A percentile compares a stretch with the other conserved stretches of the same genome.
phyloP scores from a whole-genome alignment of 2,329 filamentous ascomycete species.

The Tolypocladium endophyticum region DNA sequence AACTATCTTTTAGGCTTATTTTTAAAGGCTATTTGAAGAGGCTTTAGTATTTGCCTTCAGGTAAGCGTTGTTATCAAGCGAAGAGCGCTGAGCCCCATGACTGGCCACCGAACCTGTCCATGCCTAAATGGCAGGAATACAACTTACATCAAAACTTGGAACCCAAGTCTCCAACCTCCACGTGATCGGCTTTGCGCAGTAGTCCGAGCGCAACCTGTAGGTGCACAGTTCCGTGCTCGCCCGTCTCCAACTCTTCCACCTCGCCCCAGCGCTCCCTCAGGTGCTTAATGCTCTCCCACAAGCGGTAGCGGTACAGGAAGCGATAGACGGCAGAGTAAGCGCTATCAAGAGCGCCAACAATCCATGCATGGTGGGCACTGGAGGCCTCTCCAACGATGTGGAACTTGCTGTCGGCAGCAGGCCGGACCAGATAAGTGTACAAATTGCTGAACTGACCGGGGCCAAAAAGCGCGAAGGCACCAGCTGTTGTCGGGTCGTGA shows the following conservation, averaged over 20 bases:
- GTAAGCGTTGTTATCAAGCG: no score
- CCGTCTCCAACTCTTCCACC: neutral
- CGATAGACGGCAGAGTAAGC: neutral
- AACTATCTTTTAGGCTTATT: no score
- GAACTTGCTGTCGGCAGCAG: neutral
- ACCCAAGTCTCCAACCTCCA: neutral
- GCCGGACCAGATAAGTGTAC: neutral
- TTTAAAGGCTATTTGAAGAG: no score
- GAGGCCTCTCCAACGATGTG: neutral
- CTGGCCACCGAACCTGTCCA: no score
- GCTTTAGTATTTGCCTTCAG: no score
- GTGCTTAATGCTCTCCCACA: neutral
- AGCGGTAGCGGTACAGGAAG: neutral
- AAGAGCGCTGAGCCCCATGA: no score
- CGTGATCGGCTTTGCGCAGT: neutral
- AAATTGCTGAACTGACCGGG: neutral
- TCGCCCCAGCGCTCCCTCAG: neutral
- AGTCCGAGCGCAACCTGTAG: neutral
- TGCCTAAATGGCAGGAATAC: no score
- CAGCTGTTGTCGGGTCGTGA: neutral
- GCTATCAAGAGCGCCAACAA: neutral
- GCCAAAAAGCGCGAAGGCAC: neutral
- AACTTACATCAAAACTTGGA: neutral
- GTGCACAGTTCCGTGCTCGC: neutral
- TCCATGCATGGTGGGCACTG: neutral